A percentile compares a stretch with the other conserved stretches of the same genome.
Conservation (phyloP, 176 grass and related monocot species). For the Dendrocalamus sinicus region DNA sequence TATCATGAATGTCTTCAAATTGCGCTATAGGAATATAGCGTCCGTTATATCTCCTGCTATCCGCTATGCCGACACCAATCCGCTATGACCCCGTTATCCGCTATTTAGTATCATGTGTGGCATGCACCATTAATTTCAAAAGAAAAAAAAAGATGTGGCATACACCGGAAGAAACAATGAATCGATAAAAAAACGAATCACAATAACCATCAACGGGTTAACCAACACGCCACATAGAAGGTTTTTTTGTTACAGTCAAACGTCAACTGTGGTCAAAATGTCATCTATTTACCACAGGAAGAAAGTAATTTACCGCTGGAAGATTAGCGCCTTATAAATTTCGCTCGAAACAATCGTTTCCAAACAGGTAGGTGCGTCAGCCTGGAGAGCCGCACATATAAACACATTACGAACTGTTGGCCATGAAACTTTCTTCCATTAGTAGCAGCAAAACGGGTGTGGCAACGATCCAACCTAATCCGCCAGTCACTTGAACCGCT, state of each 20-base stretch:
- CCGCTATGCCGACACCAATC: too few species aligned
- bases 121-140: too few species aligned
- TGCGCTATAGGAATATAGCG: too few species aligned
- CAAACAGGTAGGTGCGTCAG: not conserved
- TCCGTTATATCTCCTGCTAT: too few species aligned
- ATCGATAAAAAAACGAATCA: too few species aligned
- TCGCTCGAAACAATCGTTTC: not conserved
- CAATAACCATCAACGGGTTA: not conserved
- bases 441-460: not conserved
- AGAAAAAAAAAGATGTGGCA: too few species aligned
- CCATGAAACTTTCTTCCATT: conserved; percentile 8
- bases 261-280: not conserved
- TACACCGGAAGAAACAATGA: too few species aligned
- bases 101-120: too few species aligned
- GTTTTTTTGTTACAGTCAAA: not conserved
- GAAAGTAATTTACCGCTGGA: not conserved
- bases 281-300: not conserved
- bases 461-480: not conserved
- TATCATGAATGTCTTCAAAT: too few species aligned
- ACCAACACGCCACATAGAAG: not conserved
- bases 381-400: not conserved
- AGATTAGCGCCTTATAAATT: not conserved
- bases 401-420: not conserved
- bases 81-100: too few species aligned
- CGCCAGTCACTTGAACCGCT: not conserved